Conservation (phyloP, 73 alveolate genomes). For the Paramecium biaurelia region DNA sequence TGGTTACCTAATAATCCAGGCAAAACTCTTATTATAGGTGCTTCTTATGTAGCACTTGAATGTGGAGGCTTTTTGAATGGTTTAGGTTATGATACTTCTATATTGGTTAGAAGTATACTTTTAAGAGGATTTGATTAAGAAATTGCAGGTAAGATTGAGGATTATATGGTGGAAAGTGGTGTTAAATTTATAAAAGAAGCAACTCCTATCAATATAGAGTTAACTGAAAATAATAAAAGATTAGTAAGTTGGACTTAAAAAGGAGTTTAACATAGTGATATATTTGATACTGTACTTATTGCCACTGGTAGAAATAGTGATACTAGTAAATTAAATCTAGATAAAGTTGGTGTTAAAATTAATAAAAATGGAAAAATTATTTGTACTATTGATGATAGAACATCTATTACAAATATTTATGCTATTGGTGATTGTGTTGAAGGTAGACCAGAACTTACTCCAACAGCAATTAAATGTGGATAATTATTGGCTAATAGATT, state of each 20-base stretch:
- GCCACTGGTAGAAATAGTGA: constrained; percentile 97
- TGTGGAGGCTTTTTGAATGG: constrained; percentile 97
- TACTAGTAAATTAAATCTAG: constrained; percentile 80
- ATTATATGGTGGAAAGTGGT: not conserved
- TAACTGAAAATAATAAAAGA: constrained; percentile 68
- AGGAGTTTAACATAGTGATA: constrained; percentile 76
- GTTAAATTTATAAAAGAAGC: constrained; percentile 80
- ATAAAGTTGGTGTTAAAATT: constrained; percentile 81
- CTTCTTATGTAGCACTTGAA: constrained; percentile 98
- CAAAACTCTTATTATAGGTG: constrained; percentile 97
- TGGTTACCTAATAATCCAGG: constrained; percentile 94
- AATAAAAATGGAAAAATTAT: constrained; percentile 85
- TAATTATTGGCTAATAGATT: constrained; percentile 89
- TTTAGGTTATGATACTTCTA: constrained; percentile 76
- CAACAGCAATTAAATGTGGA: constrained; percentile 99
- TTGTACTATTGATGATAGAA: constrained; percentile 82
- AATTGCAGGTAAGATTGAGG: not conserved
- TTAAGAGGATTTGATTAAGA: constrained; percentile 16
- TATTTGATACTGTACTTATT: constrained; percentile 87
- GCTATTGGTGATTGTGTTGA: constrained; percentile 97
- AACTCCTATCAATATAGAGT: constrained; percentile 82
- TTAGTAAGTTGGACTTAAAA: constrained; percentile 71
- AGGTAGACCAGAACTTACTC: constrained; percentile 97
- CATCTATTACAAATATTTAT: constrained; percentile 88
- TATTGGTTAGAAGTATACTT: not conserved